Percentiles rank a stretch among this genome's conserved stretches.
Evolutionary conservation across 768 basidiomycete species (phyloP).

Genomic region (Suillus plorans): DNA sequence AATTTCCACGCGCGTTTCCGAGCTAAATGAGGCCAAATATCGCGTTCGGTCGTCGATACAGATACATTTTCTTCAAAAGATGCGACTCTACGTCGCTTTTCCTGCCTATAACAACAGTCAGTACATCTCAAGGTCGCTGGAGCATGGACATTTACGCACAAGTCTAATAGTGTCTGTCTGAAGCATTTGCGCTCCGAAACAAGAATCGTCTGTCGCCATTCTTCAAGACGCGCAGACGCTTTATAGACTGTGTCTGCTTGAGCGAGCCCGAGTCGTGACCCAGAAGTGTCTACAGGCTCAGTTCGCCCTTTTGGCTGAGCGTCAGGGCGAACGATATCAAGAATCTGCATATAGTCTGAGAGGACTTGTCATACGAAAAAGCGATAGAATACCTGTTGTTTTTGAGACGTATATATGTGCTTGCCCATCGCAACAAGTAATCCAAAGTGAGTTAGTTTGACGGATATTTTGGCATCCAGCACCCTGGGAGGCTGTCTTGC

Average conservation of each 20-base stretch:
- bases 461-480: slow-evolving; percentile 38
- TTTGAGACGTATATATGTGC: slow-evolving; percentile 60
- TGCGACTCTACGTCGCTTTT: slow-evolving; percentile 70
- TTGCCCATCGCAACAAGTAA: slow-evolving; percentile 66
- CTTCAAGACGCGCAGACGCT: slow-evolving; percentile 58
- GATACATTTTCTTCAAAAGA: slow-evolving; percentile 60
- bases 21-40: slow-evolving; percentile 70
- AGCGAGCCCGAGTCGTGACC: slow-evolving; percentile 19
- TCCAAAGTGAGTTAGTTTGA: slow-evolving; percentile 72
- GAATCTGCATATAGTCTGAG: slow-evolving; percentile 41
- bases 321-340: slow-evolving; percentile 50
- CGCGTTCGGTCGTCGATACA: slow-evolving; percentile 70
- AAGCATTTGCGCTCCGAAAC: slow-evolving; percentile 70
- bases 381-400: slow-evolving; percentile 59
- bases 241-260: slow-evolving; percentile 51
- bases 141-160: slow-evolving; percentile 39
- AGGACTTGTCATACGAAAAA: neutral
- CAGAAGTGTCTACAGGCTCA: neutral
- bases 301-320: slow-evolving; percentile 4
- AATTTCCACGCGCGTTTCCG: slow-evolving; percentile 64
- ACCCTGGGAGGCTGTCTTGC: neutral
- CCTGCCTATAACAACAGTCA: slow-evolving; percentile 51
- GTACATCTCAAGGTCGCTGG: neutral
- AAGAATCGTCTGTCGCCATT: slow-evolving; percentile 73
- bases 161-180: slow-evolving; percentile 69